These are phyloP conservation scores for Aspergillus versicolor DNA, from an alignment of 2,329 filamentous ascomycete genomes.

Conservation along the genomic window DNA sequence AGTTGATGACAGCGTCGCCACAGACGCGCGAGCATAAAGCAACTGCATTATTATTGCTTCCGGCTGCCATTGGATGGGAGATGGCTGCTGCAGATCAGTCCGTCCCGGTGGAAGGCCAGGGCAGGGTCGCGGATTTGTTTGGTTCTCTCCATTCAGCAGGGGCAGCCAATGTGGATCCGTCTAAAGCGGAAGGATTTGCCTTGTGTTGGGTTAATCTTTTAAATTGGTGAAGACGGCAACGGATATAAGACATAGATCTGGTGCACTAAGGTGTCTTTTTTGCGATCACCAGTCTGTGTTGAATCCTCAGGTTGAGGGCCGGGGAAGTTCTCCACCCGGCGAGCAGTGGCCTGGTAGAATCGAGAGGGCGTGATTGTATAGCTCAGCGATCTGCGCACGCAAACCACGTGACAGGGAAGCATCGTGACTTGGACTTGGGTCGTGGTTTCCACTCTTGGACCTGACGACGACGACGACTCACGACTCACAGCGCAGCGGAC, in stretches of 20 bases:
- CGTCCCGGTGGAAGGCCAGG: not conserved
- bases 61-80: not conserved
- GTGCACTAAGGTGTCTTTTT: not conserved
- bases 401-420: not conserved
- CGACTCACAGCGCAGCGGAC: not conserved
- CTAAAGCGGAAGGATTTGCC: constrained; percentile 7
- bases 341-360: too few species aligned
- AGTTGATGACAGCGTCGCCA: not conserved
- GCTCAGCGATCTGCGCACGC: not conserved
- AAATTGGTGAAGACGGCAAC: not conserved
- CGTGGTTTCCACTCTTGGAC: constrained; percentile 5
- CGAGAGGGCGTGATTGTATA: not conserved
- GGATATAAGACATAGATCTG: not conserved
- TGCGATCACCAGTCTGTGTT: too few species aligned
- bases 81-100: constrained; percentile 4
- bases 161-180: not conserved
- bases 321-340: too few species aligned
- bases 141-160: constrained; percentile 2
- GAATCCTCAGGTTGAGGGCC: too few species aligned
- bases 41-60: not conserved
- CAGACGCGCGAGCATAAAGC: not conserved
- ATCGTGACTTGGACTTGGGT: constrained; percentile 22
- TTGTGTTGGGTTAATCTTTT: not conserved
- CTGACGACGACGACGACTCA: constrained; percentile 3
- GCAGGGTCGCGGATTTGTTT: not conserved